A percentile compares a stretch with the other conserved stretches of the same genome.
Conservation (phyloP, 1,284 basidiomycete species). For the Ustilago sp. region DNA sequence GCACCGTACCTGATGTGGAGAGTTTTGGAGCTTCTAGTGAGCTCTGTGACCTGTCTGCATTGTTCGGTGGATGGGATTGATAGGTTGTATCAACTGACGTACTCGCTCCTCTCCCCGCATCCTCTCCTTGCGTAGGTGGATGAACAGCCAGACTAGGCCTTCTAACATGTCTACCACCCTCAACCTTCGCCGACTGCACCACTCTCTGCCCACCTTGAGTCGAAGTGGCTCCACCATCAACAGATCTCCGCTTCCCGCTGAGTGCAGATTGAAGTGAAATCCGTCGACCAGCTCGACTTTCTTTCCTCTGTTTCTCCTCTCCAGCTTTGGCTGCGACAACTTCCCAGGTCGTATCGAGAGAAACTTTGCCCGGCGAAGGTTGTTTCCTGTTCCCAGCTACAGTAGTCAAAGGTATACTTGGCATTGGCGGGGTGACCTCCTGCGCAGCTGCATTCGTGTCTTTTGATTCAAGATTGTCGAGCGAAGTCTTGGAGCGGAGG, state of each 20-base stretch:
- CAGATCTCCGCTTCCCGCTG: constrained; percentile 13
- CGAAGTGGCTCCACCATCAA: constrained; percentile 5
- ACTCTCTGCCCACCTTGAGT: background rate
- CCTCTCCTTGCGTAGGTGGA: background rate
- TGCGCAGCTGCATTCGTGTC: background rate
- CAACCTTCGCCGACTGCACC: background rate
- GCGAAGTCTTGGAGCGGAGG: constrained; percentile 36
- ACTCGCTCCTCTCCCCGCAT: background rate
- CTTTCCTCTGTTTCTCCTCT: background rate
- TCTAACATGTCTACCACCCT: background rate
- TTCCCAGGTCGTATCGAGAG: constrained; percentile 29
- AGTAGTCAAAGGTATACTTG: background rate
- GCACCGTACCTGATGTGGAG: constrained; percentile 15
- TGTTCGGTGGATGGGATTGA: background rate
- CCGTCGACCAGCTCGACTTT: constrained; percentile 6
- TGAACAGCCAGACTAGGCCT: background rate
- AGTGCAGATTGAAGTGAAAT: constrained; percentile 23
- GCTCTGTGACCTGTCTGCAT: constrained; percentile 11
- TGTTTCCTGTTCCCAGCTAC: background rate
- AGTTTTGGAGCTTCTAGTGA: constrained; percentile 5
- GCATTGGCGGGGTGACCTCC: constrained; percentile 24
- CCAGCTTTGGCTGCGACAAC: background rate
- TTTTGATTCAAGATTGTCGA: constrained; percentile 23
- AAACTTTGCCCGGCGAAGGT: constrained; percentile 11
- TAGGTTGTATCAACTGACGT: constrained; percentile 12